Base-by-base conservation (phyloP, 306 rosid genomes). In the Biancaea sappan region DNA sequence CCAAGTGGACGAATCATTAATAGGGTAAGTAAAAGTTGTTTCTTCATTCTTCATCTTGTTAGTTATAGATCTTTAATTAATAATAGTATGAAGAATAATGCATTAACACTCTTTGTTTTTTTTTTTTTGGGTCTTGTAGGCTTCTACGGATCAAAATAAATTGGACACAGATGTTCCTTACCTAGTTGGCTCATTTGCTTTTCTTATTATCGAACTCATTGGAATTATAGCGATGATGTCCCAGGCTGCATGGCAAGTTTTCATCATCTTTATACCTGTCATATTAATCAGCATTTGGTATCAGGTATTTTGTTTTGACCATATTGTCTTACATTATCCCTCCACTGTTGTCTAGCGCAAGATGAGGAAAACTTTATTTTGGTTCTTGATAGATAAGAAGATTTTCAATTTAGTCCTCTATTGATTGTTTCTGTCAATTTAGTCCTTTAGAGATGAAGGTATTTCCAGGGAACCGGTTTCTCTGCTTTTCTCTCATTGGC, bases 191-290 rank as follows among this genome's bases (percentile, higher is more conserved):
- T 0, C 86, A 19, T 75, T 90, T 58, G 87, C 93, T 69, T 83
- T 80, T 81, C 54, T 77, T 11, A 0, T 82, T 57, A 86, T 92
- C 68, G 92, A 86, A 46, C 90, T 90, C 32, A 3, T 92, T 2
- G 97, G 93, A 79, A 86, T 85, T 79, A 88, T 90, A 81, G 92
- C 86, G 12, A 89, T 92, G 65, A 90, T 92, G 93, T 89, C 96
- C 41, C 91, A 85, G 71, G 97, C 85, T 75, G 90, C 93, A 16
- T 89, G 93, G 97, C 96, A 88, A 48, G 89, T 92, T 73, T 92
- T 92, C 83, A 25, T 89, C 37, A 73, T 92, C 72, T 89, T 92
- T 73, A 69, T 92, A 77, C 97, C 92, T 6, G 88, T 88, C 58
- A 82, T 86, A 64, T 82, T 83, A 26, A 31, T 75, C 71, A 84